Evolutionary conservation across 768 basidiomycete genomes (phyloP).

Genomic region (Suillus ampliporus): DNA sequence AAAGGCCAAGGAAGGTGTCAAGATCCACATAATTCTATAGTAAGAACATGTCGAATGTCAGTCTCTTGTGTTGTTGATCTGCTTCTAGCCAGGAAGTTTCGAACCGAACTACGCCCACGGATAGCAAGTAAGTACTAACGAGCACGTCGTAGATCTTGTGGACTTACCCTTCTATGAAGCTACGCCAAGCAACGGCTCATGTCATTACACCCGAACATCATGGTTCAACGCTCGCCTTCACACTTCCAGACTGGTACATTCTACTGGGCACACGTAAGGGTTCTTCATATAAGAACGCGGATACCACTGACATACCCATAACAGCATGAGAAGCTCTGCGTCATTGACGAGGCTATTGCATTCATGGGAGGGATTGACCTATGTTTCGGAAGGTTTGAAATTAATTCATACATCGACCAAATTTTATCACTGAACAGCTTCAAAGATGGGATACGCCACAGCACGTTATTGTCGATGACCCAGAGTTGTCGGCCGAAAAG

Average conservation of each 20-base stretch:
- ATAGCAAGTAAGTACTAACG: constrained; percentile 72
- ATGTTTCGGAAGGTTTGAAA: constrained; percentile 78
- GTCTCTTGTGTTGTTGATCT: constrained; percentile 11
- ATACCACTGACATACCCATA: constrained; percentile 8
- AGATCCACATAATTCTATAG: constrained; percentile 96
- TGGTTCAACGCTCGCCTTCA: constrained; percentile 96
- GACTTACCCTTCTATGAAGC: constrained; percentile 41
- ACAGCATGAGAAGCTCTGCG: constrained; percentile 97
- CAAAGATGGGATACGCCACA: constrained; percentile 95
- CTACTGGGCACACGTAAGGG: constrained; percentile 95
- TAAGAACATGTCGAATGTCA: constrained; percentile 41
- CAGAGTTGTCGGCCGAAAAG: constrained; percentile 59
- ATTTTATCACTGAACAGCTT: constrained; percentile 11
- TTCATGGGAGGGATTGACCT: constrained; percentile 98
- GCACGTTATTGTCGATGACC: constrained; percentile 88
- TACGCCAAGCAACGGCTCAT: constrained; percentile 87
- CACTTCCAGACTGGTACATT: constrained; percentile 98
- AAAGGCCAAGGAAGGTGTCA: constrained; percentile 95
- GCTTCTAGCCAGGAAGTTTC: constrained; percentile 87
- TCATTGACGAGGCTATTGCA: constrained; percentile 95
- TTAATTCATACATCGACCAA: neutral
- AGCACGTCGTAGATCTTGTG: neutral
- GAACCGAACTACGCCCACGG: constrained; percentile 90
- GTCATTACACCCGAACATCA: constrained; percentile 87
- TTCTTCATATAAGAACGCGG: neutral